These are phyloP conservation scores for Whalleya microplaca DNA, from an alignment of 2,329 filamentous ascomycete species.

Conservation along the genomic window DNA sequence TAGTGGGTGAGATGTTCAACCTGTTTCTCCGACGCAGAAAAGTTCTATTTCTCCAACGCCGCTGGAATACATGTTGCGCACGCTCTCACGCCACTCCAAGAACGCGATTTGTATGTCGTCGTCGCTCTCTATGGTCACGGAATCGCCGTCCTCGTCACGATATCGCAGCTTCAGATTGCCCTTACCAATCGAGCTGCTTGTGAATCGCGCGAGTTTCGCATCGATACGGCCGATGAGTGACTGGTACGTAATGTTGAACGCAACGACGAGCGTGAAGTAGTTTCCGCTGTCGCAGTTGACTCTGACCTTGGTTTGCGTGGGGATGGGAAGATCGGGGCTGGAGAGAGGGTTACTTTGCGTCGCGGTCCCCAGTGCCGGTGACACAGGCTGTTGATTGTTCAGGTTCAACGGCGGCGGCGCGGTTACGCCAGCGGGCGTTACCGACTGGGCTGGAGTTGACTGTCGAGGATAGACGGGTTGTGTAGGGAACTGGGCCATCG, in stretches of 20 bases:
- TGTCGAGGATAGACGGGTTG: conserved; percentile 58
- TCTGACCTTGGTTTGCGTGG: conserved; percentile 89
- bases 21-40: conserved; percentile 67
- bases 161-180: conserved; percentile 88
- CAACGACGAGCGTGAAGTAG: conserved; percentile 93
- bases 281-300: conserved; percentile 86
- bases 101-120: conserved; percentile 97
- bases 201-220: conserved; percentile 87
- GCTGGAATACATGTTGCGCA: conserved; percentile 59
- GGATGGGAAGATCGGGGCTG: conserved; percentile 57
- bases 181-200: conserved; percentile 79
- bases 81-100: conserved; percentile 84
- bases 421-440: conserved; percentile 32
- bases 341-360: conserved; percentile 38
- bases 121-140: conserved; percentile 90
- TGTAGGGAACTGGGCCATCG: conserved; percentile 59
- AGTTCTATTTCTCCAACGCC: conserved; percentile 89
- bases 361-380: conserved; percentile 49
- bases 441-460: conserved; percentile 46
- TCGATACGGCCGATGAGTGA: conserved; percentile 95
- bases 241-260: conserved; percentile 92
- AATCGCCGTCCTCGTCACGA: conserved; percentile 89
- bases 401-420: conserved; percentile 42
- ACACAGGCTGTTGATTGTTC: conserved; percentile 48
- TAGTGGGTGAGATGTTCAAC: conserved; percentile 13